A percentile compares a stretch with the other conserved stretches of the same genome.
Evolutionary conservation across 768 basidiomycete genomes (phyloP).

Genomic region (Fibroporia radiculosa): DNA sequence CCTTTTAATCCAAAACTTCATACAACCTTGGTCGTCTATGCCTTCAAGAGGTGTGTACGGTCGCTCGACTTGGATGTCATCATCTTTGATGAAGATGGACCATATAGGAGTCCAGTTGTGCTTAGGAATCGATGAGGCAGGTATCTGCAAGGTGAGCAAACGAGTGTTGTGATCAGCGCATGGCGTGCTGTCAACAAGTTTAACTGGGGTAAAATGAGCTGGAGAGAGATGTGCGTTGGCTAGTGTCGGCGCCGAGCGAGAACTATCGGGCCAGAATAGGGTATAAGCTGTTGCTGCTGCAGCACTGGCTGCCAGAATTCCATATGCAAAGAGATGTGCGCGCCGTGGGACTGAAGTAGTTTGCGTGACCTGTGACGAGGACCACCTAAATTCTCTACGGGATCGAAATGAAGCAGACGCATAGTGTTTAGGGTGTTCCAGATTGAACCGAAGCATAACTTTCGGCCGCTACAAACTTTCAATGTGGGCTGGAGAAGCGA

Average conservation of each 20-base stretch:
- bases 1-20: slow-evolving; percentile 77
- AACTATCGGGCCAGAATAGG: slow-evolving; percentile 44
- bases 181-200: slow-evolving; percentile 43
- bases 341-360: not conserved
- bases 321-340: slow-evolving; percentile 13
- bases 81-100: slow-evolving; percentile 78
- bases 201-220: slow-evolving; percentile 45
- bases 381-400: too few relatives aligned
- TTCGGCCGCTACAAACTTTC: too few relatives aligned
- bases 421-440: too few relatives aligned
- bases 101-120: slow-evolving; percentile 40
- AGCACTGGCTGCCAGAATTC: slow-evolving; percentile 31
- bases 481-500: too few relatives aligned
- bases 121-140: slow-evolving; percentile 26
- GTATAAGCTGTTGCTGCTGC: slow-evolving; percentile 41
- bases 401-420: too few relatives aligned
- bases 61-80: slow-evolving; percentile 82
- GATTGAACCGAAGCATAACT: too few relatives aligned
- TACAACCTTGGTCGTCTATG: slow-evolving; percentile 54
- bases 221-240: slow-evolving; percentile 21
- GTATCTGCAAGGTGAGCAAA: slow-evolving; percentile 53
- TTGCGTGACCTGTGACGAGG: too few relatives aligned
- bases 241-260: slow-evolving; percentile 37
- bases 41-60: slow-evolving; percentile 79
- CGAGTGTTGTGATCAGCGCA: slow-evolving; percentile 50